Percentiles rank a stretch among this genome's conserved stretches.
These are phyloP conservation scores for Ceriops tagal DNA, from an alignment of 345 rosid species.

Conservation along the genomic window DNA sequence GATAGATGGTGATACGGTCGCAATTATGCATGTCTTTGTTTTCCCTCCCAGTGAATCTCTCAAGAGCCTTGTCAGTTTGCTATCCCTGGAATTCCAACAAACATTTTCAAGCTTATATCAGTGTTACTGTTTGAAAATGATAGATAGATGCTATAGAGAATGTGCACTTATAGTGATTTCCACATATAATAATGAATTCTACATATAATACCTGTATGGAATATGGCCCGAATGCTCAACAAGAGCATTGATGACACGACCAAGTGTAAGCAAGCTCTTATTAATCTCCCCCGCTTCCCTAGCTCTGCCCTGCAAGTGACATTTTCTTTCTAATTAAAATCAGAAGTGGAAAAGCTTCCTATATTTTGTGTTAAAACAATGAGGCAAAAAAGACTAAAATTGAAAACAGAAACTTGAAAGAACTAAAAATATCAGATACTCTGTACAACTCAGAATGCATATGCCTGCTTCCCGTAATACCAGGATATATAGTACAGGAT, in stretches of 20 bases:
- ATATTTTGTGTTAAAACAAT: neutral
- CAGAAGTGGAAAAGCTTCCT: no score
- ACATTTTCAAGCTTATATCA: neutral
- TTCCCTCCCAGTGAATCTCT: constrained; percentile 99
- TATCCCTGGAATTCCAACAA: constrained; percentile 78
- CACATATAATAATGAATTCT: constrained; percentile 1
- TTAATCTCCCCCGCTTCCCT: constrained; percentile 21
- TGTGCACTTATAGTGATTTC: neutral
- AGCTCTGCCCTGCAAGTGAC: constrained; percentile 10
- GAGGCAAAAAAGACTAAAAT: neutral
- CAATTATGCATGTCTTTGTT: constrained; percentile 98
- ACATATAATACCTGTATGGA: constrained; percentile 15
- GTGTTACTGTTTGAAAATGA: neutral
- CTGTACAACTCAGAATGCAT: neutral
- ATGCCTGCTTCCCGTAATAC: neutral
- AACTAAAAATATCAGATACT: no score
- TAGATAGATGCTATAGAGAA: neutral
- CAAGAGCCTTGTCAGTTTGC: constrained; percentile 91
- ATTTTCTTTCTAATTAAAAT: neutral
- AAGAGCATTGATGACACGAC: constrained; percentile 16
- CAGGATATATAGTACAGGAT: neutral
- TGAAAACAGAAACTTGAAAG: neutral
- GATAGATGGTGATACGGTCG: constrained; percentile 90
- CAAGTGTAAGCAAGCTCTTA: constrained; percentile 19
- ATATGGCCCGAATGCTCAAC: constrained; percentile 21